Conservation (phyloP, 176 grass and related monocot species). For the Alloteropsis semialata region DNA sequence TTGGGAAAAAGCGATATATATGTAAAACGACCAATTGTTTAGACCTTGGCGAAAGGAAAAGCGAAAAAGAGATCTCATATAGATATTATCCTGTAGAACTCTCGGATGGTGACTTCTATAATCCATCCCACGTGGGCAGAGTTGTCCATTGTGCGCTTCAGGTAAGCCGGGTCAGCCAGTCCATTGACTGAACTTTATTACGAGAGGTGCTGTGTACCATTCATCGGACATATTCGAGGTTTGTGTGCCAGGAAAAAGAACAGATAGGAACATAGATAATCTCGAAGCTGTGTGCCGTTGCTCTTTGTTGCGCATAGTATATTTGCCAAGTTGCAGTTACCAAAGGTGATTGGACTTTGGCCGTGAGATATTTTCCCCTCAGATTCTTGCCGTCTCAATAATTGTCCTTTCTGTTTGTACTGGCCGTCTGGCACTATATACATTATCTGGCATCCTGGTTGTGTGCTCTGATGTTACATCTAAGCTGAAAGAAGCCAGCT, state of each 20-base stretch:
- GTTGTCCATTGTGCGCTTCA: background rate
- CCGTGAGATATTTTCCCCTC: constrained; percentile 33
- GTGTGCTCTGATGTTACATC: background rate
- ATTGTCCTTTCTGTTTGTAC: constrained; percentile 30
- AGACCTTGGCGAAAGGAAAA: constrained; percentile 34
- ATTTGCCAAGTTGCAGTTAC: constrained; percentile 14
- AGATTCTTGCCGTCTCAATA: constrained; percentile 3
- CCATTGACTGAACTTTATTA: background rate
- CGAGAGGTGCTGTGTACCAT: background rate
- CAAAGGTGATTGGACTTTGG: background rate
- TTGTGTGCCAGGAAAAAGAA: background rate
- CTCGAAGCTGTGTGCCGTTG: background rate
- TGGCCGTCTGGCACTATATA: background rate
- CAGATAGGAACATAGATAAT: background rate
- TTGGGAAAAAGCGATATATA: background rate
- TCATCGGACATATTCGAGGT: background rate
- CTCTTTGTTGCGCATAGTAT: constrained; percentile 8
- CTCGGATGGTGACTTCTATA: background rate
- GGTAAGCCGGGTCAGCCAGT: background rate
- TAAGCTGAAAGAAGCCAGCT: background rate
- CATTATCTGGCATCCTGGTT: background rate
- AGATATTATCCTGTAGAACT: constrained; percentile 26
- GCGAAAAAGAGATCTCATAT: constrained; percentile 19
- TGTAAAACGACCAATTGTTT: constrained; percentile 34
- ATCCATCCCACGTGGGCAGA: background rate